Evolutionary conservation across 768 basidiomycete genomes (phyloP), one percentile per base, ranked within the genome.

Genomic region (Pleurotus eryngii): DNA sequence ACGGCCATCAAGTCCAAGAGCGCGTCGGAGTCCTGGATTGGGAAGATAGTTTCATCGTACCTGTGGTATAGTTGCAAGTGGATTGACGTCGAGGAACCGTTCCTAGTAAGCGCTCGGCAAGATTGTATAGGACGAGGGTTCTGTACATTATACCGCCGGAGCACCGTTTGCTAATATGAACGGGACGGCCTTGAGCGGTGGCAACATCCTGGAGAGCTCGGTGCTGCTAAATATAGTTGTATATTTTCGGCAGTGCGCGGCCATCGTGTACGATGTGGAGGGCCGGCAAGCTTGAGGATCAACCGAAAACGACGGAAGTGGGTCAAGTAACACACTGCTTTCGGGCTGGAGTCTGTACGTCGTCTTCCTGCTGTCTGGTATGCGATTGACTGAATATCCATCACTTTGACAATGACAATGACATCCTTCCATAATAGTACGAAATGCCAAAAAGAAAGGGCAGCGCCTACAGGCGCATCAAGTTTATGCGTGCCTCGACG

Each of bases 221-320:
- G 22, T 35, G 49, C 20, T n/a, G 14, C 26, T 51, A 35, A 35
- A 51, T n/a, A 35, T 51, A 38, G 17, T 2, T 14, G 6, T 12
- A 12, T 24, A 15, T 37, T 15, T 39, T 11, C 30, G 9, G 30
- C 2, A 11, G 24, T 54, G 51, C 51, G 51, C 39, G 51, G 39
- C 51, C 51, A 26, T 54, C 51, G 51, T 40, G 15, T 20, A 18
- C 51, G 51, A 54, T 11, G 30, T 35, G 30, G 30, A 35, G 3
- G 24, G 24, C 15, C 35, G 42, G 22, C 20, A 35, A 30, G 15
- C n/a, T 6, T 45, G 37, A 50, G 18, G 7, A 4, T 11, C 20
- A 20, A 39, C 51, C 39, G 51, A 42, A 22, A 40, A 38, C 51
- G 51, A 54, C 51, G 51, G 51, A n/a, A 40, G 51, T 38, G 51